A percentile compares a stretch with the other conserved stretches of the same genome.
phyloP scores from a whole-genome alignment of 2,329 filamentous ascomycete genomes.

The Fusarium luffae region DNA sequence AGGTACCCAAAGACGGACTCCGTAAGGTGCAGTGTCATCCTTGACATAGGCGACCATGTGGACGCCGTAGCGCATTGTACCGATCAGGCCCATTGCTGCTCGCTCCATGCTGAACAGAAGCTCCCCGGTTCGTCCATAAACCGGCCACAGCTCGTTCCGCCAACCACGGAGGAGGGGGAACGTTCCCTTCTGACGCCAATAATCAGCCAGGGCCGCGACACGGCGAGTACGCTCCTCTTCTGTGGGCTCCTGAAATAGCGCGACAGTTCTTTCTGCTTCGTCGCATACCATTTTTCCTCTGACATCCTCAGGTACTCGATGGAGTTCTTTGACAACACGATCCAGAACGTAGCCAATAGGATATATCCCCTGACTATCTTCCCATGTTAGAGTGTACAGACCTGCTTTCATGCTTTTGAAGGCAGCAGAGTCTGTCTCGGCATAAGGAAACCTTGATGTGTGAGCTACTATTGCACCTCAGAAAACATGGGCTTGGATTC shows the following conservation, averaged over 20 bases:
- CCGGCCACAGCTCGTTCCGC: slow-evolving; percentile 83
- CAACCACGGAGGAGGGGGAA: slow-evolving; percentile 83
- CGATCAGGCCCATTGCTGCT: slow-evolving; percentile 78
- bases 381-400: slow-evolving; percentile 74
- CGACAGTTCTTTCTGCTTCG: slow-evolving; percentile 68
- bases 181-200: slow-evolving; percentile 75
- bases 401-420: slow-evolving; percentile 67
- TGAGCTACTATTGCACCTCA: neutral
- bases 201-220: slow-evolving; percentile 66
- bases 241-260: slow-evolving; percentile 68
- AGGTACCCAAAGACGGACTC: slow-evolving; percentile 86
- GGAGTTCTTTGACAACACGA: slow-evolving; percentile 61
- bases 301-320: slow-evolving; percentile 59
- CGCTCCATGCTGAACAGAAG: slow-evolving; percentile 81
- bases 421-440: slow-evolving; percentile 67
- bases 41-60: slow-evolving; percentile 81
- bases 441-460: slow-evolving; percentile 78
- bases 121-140: slow-evolving; percentile 73
- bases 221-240: slow-evolving; percentile 71
- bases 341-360: slow-evolving; percentile 72
- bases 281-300: slow-evolving; percentile 72
- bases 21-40: slow-evolving; percentile 54
- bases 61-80: slow-evolving; percentile 80
- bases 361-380: slow-evolving; percentile 70
- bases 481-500: neutral